These are phyloP conservation scores for Litsea cubeba DNA, from an alignment of 164 flowering plant genomes.

Conservation along the genomic window DNA sequence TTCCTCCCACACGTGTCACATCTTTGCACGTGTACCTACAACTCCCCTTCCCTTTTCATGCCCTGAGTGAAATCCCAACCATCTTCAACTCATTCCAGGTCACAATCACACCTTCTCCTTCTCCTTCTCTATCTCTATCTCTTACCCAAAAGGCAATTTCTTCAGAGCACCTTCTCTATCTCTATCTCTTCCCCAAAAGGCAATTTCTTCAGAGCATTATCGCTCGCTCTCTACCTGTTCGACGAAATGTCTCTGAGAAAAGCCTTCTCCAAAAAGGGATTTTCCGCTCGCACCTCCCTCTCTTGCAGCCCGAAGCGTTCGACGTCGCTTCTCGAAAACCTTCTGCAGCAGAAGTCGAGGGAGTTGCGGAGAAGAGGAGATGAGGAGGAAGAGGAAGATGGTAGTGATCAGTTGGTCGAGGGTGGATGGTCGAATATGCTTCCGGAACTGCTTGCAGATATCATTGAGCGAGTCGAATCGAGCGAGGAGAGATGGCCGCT, in stretches of 20 bases:
- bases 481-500: slow-evolving; percentile 65
- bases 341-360: neutral
- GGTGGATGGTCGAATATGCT: slow-evolving; percentile 56
- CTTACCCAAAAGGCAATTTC: neutral
- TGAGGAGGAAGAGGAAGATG: slow-evolving; percentile 1
- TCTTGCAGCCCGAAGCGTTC: neutral
- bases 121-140: neutral
- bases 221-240: neutral
- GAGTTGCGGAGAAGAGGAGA: slow-evolving; percentile 2
- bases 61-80: neutral
- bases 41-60: neutral
- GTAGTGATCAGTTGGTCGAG: neutral
- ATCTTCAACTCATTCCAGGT: neutral
- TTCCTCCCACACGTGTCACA: neutral
- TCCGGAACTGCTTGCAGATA: slow-evolving; percentile 75
- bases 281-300: neutral
- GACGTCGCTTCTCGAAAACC: neutral
- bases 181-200: neutral
- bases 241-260: slow-evolving; percentile 10
- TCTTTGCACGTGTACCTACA: neutral
- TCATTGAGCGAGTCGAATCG: slow-evolving; percentile 60
- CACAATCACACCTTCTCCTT: neutral
- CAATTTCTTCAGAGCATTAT: neutral
- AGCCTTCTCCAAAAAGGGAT: neutral
- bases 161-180: neutral